Base-by-base conservation (phyloP, 2,329 filamentous ascomycete genomes). In the Claviceps africana region DNA sequence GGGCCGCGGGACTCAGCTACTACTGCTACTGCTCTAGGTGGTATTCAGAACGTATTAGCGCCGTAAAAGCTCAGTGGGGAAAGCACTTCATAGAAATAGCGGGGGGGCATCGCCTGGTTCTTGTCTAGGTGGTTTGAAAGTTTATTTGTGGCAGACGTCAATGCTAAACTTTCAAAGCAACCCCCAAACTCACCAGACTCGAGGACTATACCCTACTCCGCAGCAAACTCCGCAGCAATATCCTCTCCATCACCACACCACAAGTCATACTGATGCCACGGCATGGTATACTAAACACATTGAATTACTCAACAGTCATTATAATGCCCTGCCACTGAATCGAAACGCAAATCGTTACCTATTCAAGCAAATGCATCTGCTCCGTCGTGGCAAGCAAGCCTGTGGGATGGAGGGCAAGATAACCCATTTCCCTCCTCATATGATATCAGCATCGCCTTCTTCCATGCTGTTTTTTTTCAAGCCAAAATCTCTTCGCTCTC, bases 401-500 rank as follows among this genome's bases (percentile, higher is more conserved):
- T 59, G 60, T 53, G 58, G 60, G 53, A 60, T 49, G 22, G 8
- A 43, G 40, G 40, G 25, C 40, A 56, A 13, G 53, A 54, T 39
- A 17, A 47, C 22, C 5, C 25, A 10, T 46, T 48, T 13, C 25
- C 28, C 25, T 8, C 31, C 22, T 25, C 22, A 28, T 22, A 30
- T 22, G 17, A 45, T 28, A 33, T 42, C 19, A 31, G n/a, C 22
- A 47, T 42, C 44, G 7, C n/a, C 15, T 39, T 45, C 9, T 19
- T 40, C 15, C n/a, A 17, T 31, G 13, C 17, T 35, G 10, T 17
- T 61, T 59, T 67, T 5, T 61, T 60, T 67, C n/a, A 70, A 56
- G 54, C 62, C 49, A 82, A 65, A 59, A 82, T 70, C 70, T 97
- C 93, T 76, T 97, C 93, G 54, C 76, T 85, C 79, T 96, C 86